phyloP scores from a whole-genome alignment of 768 basidiomycete genomes.

The Suillus subluteus region DNA sequence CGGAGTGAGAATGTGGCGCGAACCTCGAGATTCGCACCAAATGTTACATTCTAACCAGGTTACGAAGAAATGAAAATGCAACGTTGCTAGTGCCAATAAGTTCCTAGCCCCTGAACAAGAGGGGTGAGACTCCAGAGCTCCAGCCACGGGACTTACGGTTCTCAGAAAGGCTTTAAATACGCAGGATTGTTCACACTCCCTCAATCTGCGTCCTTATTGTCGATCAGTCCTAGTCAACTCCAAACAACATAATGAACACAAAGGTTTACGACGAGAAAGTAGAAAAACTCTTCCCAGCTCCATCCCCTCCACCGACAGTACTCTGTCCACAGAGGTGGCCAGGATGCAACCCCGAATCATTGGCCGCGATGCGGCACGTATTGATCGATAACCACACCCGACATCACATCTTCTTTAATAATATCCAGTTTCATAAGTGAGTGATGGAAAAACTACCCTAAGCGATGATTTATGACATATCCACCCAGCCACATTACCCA shows the following conservation, averaged over 20 bases:
- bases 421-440: conserved; percentile 55
- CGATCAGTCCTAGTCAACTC: too few species aligned
- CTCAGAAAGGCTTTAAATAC: conserved; percentile 1
- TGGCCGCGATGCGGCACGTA: conserved; percentile 26
- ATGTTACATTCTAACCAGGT: too few species aligned
- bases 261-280: too few species aligned
- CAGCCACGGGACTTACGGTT: background rate
- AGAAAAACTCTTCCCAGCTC: conserved; percentile 29
- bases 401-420: conserved; percentile 54
- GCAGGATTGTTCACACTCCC: background rate
- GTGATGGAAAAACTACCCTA: conserved; percentile 14
- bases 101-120: background rate
- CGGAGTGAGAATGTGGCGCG: too few species aligned
- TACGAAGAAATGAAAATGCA: too few species aligned
- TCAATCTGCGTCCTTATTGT: background rate
- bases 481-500: conserved; percentile 33
- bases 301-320: conserved; percentile 28
- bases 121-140: too few species aligned
- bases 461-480: background rate
- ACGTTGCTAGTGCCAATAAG: too few species aligned
- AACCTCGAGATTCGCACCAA: too few species aligned
- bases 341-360: conserved; percentile 27
- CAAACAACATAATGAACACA: too few species aligned
- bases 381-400: conserved; percentile 53
- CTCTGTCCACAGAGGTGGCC: conserved; percentile 32